Evolutionary conservation across 2,329 filamentous ascomycete species (phyloP), one percentile per base, ranked within the genome.

Genomic region (Colletotrichum ledebouriae): DNA sequence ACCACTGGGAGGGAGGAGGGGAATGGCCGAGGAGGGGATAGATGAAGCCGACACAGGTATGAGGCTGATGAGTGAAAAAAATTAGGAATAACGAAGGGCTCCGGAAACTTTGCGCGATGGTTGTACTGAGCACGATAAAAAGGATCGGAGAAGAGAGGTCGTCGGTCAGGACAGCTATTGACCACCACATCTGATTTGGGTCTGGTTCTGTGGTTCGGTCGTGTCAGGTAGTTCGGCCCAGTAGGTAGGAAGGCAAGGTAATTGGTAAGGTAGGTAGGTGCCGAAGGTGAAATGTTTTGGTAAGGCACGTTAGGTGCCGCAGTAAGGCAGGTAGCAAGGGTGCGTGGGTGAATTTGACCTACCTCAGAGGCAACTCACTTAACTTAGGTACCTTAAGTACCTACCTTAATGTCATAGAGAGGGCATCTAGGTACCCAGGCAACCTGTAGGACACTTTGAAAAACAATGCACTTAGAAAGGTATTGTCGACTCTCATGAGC

Each of bases 161-260:
- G 64, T 63, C 47, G 44, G 52, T 52, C 33, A 39, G 29, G 22
- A 64, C 49, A 41, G 59, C 62, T 57, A 33, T 67, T 33, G 52
- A 57, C 46, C 46, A 64, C 59, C 34, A 34, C 41, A 33, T 61
- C 59, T 47, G 33, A 56, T 49, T 56, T 42, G 25, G 42, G 46
- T 39, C 15, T 46, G 37, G 25, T 12, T 64, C 42, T 59, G 50
- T 22, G 52, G 41, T 66, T 33, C 41, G 41, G 41, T 61, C 39
- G 42, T 55, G 44, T 39, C 33, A 39, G 17, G 39, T 25, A 58
- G 20, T 20, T 34, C 46, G 39, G 39, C 46, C 25, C 25, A 15
- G 47, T 50, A 29, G 47, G 47, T 50, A 50, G 46, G 33, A 29
- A 17, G 22, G 20, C 13, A 11, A 34, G 20, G 17, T 49, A n/a